Evolutionary conservation across 208 protist genomes (phyloP).

Genomic region (Leishmania major): DNA sequence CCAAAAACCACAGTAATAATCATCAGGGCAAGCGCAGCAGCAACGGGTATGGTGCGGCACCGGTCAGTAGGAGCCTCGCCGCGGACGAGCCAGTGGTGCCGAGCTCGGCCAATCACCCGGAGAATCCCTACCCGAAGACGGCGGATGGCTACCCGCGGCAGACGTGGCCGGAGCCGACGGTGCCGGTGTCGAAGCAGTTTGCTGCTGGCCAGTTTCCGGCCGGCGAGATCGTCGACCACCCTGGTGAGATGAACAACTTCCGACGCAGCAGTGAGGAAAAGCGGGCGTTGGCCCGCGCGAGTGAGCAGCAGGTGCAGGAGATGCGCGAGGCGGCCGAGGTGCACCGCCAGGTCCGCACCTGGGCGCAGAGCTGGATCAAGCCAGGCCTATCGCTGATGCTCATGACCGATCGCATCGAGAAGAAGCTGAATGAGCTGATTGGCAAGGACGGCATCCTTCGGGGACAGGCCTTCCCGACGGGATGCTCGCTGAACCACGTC

Average conservation of each 20-base stretch:
- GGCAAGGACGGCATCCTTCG: slow-evolving; percentile 87
- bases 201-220: slow-evolving; percentile 60
- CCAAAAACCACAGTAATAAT: slow-evolving; percentile 44
- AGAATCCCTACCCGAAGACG: slow-evolving; percentile 77
- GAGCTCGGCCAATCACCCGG: slow-evolving; percentile 73
- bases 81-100: slow-evolving; percentile 44
- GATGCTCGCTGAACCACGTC: slow-evolving; percentile 96
- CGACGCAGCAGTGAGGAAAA: slow-evolving; percentile 93
- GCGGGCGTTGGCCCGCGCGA: slow-evolving; percentile 83
- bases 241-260: slow-evolving; percentile 90
- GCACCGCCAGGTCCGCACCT: slow-evolving; percentile 93
- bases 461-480: slow-evolving; percentile 94
- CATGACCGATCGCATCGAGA: slow-evolving; percentile 94
- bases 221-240: slow-evolving; percentile 91
- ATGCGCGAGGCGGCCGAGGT: slow-evolving; percentile 90
- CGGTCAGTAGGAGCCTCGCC: slow-evolving; percentile 35
- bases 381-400: slow-evolving; percentile 93
- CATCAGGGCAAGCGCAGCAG: slow-evolving; percentile 27
- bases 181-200: slow-evolving; percentile 92
- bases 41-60: not conserved
- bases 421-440: slow-evolving; percentile 87
- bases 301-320: slow-evolving; percentile 81
- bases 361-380: slow-evolving; percentile 89
- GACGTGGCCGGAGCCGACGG: slow-evolving; percentile 94
- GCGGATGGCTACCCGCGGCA: slow-evolving; percentile 60